phyloP scores from a whole-genome alignment of 805 yeast species.

The Grigorovia humatica region DNA sequence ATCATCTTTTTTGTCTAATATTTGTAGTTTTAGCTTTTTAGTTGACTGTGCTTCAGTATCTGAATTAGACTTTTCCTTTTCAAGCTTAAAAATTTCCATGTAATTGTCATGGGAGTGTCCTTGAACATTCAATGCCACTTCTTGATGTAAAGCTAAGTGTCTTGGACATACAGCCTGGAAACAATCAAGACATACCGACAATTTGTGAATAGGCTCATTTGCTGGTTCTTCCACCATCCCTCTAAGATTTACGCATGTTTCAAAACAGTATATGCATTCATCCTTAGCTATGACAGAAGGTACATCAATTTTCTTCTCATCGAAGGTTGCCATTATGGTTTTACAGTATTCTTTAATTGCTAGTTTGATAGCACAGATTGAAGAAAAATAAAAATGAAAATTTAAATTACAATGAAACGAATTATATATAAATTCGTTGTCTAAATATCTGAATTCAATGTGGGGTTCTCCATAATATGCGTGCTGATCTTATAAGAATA shows the following conservation, averaged over 20 bases:
- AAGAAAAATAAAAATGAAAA: not conserved
- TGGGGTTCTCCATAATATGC: no score
- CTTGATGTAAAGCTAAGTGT: conserved; percentile 50
- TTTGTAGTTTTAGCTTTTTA: conserved; percentile 26
- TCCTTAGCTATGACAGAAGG: conserved; percentile 58
- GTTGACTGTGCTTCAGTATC: conserved; percentile 17
- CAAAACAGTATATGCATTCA: conserved; percentile 83
- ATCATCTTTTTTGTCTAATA: conserved; percentile 23
- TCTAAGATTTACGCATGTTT: conserved; percentile 40
- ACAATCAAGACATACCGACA: conserved; percentile 68
- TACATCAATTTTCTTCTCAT: conserved; percentile 5
- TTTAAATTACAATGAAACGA: no score
- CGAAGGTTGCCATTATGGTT: not conserved
- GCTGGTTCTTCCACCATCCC: conserved; percentile 17
- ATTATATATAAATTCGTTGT: no score
- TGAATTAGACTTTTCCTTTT: conserved; percentile 32
- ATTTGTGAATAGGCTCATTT: conserved; percentile 10
- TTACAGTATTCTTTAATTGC: not conserved
- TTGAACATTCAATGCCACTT: conserved; percentile 15
- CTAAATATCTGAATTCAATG: no score
- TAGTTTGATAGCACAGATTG: not conserved
- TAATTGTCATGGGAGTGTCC: conserved; percentile 45
- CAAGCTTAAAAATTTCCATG: conserved; percentile 46
- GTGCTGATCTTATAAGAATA: no score
- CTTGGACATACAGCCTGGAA: conserved; percentile 60